Conservation (phyloP, 202 grass and related monocot species). For the Schoenoplectus triqueter region DNA sequence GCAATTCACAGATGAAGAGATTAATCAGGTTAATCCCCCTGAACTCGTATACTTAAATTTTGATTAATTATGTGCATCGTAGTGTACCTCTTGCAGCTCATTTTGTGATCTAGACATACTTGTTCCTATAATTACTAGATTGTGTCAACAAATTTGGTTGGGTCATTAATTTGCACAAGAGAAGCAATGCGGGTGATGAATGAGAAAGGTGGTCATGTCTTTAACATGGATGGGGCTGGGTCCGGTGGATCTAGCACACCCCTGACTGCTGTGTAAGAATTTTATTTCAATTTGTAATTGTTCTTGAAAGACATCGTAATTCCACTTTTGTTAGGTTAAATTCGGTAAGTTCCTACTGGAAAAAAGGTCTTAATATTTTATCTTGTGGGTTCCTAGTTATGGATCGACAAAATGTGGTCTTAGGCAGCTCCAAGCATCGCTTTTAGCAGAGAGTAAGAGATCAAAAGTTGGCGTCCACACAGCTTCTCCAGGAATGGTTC, state of each 20-base stretch:
- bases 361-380: slow-evolving; percentile 33
- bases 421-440: slow-evolving; percentile 85
- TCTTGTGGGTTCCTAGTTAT: slow-evolving; percentile 64
- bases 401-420: slow-evolving; percentile 98
- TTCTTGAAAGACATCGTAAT: background rate
- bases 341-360: slow-evolving; percentile 23
- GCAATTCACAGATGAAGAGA: slow-evolving; percentile 94
- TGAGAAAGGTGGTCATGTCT: slow-evolving; percentile 84
- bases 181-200: slow-evolving; percentile 90
- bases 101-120: slow-evolving; percentile 17
- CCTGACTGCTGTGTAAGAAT: slow-evolving; percentile 92
- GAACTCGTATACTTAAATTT: slow-evolving; percentile 3
- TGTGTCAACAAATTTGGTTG: slow-evolving; percentile 93
- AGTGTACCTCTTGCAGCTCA: slow-evolving; percentile 5
- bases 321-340: background rate
- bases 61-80: background rate
- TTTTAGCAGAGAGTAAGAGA: slow-evolving; percentile 86
- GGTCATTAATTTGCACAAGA: slow-evolving; percentile 92
- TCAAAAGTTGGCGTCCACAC: slow-evolving; percentile 96
- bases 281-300: slow-evolving; percentile 36
- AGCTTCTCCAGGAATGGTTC: slow-evolving; percentile 98
- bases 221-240: slow-evolving; percentile 97
- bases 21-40: slow-evolving; percentile 68
- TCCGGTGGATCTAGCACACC: slow-evolving; percentile 99
- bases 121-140: slow-evolving; percentile 56